Base-by-base conservation (phyloP, 257 asterid species). In the Primulina eburnea region DNA sequence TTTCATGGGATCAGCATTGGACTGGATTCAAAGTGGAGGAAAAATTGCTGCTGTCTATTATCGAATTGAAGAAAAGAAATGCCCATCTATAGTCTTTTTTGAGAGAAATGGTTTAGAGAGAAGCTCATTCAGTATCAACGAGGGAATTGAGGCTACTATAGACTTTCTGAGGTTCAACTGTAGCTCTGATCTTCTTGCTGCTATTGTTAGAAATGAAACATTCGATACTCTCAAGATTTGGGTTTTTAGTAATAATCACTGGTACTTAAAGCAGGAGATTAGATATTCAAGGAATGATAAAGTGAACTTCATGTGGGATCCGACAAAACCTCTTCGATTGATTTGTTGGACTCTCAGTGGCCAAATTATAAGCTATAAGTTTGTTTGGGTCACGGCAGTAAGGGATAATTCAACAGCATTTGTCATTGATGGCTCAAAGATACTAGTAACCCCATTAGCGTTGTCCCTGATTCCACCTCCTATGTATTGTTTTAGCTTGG, bases 41-140 rank as follows among this genome's bases (percentile, higher is more conserved):
- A 91, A 92, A 84, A 88, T 94, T 76, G 97, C 96, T 52, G 76
- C 82, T 35, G 86, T 81, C 58, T 83, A 78, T 74, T 89, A 88
- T 67, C 80, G 43, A 37, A 84, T 73, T 79, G 88, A 82, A 69
- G 86, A 83, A 71, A 82, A 79, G 16, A 75, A 77, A 79, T 82
- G 86, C 60, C 97, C 90, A 34, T 86, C 88, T 33, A 62, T 94
- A 75, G 96, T 82, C 75, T 77, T 94, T 69, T 87, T 83, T 77
- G 99, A 94, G 87, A 94, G 82, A 77, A 94, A 94, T 66, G 96
- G 99, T 57, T 78, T 94, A 60, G 90, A 89, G 84, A 87, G 99
- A 82, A 88, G 90, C 86, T 91, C 92, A 33, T 94, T 82, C 83
- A 78, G 87, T 75, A 71, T 90, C 73, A 81, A 77, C 64, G 91